Evolutionary conservation across 169 alveolate genomes (phyloP).

Genomic region (Haemoproteus tartakovskyi): DNA sequence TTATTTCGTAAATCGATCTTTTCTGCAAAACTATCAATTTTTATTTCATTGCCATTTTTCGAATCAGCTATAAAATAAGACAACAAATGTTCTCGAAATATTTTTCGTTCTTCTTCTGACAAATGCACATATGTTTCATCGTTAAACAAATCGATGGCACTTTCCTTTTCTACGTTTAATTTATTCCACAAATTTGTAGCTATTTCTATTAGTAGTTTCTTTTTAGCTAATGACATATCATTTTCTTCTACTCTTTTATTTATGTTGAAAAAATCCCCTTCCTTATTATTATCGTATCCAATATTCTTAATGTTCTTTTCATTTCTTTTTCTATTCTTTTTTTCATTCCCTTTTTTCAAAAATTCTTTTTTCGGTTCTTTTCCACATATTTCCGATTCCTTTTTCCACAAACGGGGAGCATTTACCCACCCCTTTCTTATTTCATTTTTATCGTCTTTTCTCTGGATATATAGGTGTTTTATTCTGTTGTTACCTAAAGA

Average conservation of each 20-base stretch:
- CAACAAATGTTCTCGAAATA: constrained; percentile 4
- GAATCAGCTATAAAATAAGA: constrained; percentile 26
- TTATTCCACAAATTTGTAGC: constrained; percentile 11
- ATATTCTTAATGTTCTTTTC: too few relatives aligned
- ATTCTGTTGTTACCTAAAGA: too few relatives aligned
- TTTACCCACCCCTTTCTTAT: too few relatives aligned
- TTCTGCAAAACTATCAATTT: constrained; percentile 3
- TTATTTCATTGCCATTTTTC: background rate
- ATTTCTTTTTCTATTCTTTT: too few relatives aligned
- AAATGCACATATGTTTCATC: background rate
- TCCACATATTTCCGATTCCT: too few relatives aligned
- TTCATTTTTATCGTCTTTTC: too few relatives aligned
- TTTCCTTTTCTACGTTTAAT: constrained; percentile 15
- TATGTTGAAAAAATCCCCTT: too few relatives aligned
- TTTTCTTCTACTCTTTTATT: background rate
- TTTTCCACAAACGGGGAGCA: too few relatives aligned
- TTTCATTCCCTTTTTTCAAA: too few relatives aligned
- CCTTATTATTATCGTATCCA: too few relatives aligned
- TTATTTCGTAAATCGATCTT: background rate
- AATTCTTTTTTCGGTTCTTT: too few relatives aligned
- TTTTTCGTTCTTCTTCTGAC: constrained; percentile 17
- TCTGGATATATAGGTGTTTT: too few relatives aligned
- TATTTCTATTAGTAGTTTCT: background rate
- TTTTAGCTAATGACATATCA: background rate
- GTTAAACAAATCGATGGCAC: constrained; percentile 28